Evolutionary conservation across 768 basidiomycete species (phyloP), one percentile per base, ranked within the genome.

Genomic region (Auriscalpium microsporum): DNA sequence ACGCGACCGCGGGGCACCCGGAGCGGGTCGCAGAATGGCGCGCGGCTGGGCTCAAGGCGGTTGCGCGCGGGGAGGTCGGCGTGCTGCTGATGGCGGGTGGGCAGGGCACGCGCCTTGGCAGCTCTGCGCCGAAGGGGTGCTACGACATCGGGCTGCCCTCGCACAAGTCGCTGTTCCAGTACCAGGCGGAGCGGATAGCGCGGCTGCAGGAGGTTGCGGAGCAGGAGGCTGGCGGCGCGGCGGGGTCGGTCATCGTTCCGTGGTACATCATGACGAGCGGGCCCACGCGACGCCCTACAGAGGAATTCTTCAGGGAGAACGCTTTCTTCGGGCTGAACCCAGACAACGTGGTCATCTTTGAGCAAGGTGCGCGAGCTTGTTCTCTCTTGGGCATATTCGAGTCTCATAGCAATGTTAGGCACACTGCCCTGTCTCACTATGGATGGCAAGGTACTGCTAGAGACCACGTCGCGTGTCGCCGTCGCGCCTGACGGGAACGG

Each of bases 211-310:
- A 73, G 35, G 68, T 95, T 52, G 93, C 92, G 0, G 84, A 82
- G 67, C 67, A 77, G 38, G 73, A 80, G 58, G 67, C 63, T 49
- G 67, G 70, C 40, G 83, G 83, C 63, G 71, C 79, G 14, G 67
- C 71, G 16, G 82, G 79, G 49, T 79, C 81, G 1, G 88, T 91
- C 52, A 69, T 81, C 52, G 82, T 98, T 55, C 90, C 91, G 38
- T 98, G 96, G 96, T 98, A 97, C 73, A 84, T 99, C 65, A 99
- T 99, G 96, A 98, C 95, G 55, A 94, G 90, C 66, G 94, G 94
- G 21, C 96, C 95, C 40, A 99, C 96, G 37, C 82, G 93, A 61
- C 75, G 72, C 42, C 88, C 86, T 37, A 98, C 96, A 21, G 89
- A 91, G 69, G 73, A 73, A 28, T 98, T 87, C 77, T 97, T 98